phyloP scores from a whole-genome alignment of 306 rosid species.

The Oxytropis ochrocephala region DNA sequence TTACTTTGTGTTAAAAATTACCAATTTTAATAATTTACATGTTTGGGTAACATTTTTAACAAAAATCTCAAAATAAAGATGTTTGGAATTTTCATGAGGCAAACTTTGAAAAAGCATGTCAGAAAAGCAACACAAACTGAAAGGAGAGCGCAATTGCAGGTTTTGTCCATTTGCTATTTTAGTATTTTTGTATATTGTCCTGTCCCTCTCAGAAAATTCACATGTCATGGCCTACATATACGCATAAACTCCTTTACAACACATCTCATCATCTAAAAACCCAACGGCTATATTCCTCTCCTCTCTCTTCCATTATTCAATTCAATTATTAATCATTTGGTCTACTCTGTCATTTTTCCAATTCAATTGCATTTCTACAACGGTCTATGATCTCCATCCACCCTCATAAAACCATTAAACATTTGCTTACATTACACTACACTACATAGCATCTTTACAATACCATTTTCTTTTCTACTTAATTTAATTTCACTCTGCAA shows the following conservation, averaged over 20 bases:
- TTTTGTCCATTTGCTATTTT: not conserved
- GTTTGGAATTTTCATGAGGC: not conserved
- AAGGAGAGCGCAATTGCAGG: slow-evolving; percentile 14
- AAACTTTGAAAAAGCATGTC: not conserved
- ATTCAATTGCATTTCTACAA: not conserved
- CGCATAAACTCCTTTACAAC: not conserved
- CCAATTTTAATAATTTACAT: not conserved
- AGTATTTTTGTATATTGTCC: not conserved
- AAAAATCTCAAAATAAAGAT: not conserved
- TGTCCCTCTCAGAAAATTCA: slow-evolving; percentile 18
- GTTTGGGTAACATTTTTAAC: not conserved
- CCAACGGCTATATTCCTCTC: slow-evolving; percentile 37
- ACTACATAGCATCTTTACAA: not conserved
- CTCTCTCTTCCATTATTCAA: slow-evolving; percentile 5
- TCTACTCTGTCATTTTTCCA: not conserved
- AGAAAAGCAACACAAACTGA: not conserved
- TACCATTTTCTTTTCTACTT: not conserved
- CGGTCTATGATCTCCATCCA: slow-evolving; percentile 5
- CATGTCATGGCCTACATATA: slow-evolving; percentile 25
- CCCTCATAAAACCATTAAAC: slow-evolving; percentile 19
- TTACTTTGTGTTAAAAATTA: not conserved
- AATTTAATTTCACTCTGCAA: not conserved
- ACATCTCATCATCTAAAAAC: not conserved
- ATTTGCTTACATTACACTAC: not conserved
- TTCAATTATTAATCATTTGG: not conserved